Base-by-base conservation (phyloP, 495 filamentous ascomycete genomes). In the Elaphomyces granulatus region DNA sequence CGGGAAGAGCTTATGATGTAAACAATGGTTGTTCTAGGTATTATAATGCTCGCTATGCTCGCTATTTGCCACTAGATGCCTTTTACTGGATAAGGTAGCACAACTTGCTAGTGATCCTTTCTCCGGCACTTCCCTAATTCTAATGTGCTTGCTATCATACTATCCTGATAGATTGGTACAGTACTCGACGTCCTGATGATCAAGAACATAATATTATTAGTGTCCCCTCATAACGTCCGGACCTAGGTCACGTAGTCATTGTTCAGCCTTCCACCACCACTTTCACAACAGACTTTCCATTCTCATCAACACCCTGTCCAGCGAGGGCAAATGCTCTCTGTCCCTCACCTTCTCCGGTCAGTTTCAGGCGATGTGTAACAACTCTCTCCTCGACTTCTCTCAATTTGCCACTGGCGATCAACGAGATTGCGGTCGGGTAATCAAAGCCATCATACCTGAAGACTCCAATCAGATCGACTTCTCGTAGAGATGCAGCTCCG, bases 381-480 rank as follows among this genome's bases (percentile, higher is more conserved):
- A 87, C 62, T 44, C 68, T 65, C 48, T 71, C 73, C 42, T 67
- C 60, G 1, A 61, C 60, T 2, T 53, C 63, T 1, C 70, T 70
- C 10, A 83, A 58, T 30, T 67, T 67, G 21, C 72, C 71, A 47
- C 70, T 72, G 2, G 72, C 69, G 37, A 88, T 59, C 32, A 93
- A 57, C 43, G 77, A 59, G 53, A 93, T 86, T 2, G 84, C 85
- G n/a, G 75, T 76, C 3, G 73, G 72, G 49, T 95, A 95, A 0
- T 84, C 86, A 42, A 54, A 39, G 37, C 87, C 83, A 35, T 82
- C 81, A 49, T 95, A 95, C 28, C 87, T 70, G 54, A 95, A 95
- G 20, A 88, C 80, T n/a, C 87, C 87, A 2, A 90, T 66, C 23
- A 95, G 78, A 59, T 95, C 87, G 2, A 95, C 80, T 62, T 95